Percentiles rank a stretch among this genome's conserved stretches.
phyloP scores from a whole-genome alignment of 495 filamentous ascomycete genomes.

The Apiosordaria backusii region DNA sequence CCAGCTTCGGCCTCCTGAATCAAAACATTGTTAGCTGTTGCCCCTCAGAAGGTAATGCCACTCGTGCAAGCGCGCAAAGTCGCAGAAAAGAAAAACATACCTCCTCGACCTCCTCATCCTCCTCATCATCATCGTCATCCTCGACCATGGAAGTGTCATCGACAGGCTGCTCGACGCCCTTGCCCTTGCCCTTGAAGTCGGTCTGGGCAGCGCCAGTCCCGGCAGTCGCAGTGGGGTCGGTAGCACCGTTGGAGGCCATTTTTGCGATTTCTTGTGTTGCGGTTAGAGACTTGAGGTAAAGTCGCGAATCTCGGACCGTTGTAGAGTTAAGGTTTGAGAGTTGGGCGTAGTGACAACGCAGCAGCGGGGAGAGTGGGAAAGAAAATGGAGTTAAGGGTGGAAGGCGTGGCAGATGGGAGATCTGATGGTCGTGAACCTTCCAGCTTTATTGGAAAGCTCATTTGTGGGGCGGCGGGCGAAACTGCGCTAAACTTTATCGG shows the following conservation, averaged over 20 bases:
- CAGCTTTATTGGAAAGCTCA: conserved; percentile 11
- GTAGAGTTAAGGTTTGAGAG: not conserved
- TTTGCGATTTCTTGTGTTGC: conserved; percentile 17
- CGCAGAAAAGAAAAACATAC: conserved; percentile 39
- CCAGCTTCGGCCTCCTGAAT: conserved; percentile 42
- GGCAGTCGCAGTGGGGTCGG: conserved; percentile 29
- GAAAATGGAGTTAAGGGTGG: conserved; percentile 2
- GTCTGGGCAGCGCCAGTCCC: conserved; percentile 32
- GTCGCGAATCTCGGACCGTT: not conserved
- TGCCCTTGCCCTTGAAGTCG: conserved; percentile 50
- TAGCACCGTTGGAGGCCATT: conserved; percentile 42
- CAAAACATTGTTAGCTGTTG: conserved; percentile 23
- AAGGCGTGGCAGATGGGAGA: conserved; percentile 11
- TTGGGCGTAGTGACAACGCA: not conserved
- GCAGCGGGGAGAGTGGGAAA: conserved; percentile 6
- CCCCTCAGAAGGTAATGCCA: not conserved
- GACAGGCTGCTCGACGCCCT: conserved; percentile 45
- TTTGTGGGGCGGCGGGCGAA: conserved; percentile 21
- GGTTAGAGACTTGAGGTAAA: not conserved
- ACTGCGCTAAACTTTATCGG: conserved; percentile 13
- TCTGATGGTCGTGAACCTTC: conserved; percentile 9
- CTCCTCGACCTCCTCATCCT: conserved; percentile 60
- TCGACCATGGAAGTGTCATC: conserved; percentile 66
- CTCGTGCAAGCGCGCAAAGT: conserved; percentile 5
- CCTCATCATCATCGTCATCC: conserved; percentile 61